Conservation (phyloP, 2,329 filamentous ascomycete genomes). For the Hymenoscyphus occultus region DNA sequence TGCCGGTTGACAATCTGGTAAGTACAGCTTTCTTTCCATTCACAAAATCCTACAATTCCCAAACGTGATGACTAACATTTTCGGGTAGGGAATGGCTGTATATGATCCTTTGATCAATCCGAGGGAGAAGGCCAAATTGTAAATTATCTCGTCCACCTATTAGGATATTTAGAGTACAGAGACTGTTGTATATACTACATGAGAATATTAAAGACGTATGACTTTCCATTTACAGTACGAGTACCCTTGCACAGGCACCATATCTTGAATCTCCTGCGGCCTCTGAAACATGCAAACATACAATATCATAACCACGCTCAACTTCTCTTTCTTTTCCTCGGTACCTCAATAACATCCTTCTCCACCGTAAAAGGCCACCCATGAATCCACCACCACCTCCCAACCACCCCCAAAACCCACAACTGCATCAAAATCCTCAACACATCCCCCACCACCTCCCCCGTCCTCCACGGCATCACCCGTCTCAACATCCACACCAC, state of each 20-base stretch:
- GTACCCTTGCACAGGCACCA: not conserved
- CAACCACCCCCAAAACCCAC: not conserved
- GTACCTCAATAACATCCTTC: not conserved
- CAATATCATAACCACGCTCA: not conserved
- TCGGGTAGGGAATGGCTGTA: slow-evolving; percentile 26
- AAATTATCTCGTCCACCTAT: slow-evolving; percentile 16
- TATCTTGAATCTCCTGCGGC: not conserved
- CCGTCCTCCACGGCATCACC: not conserved
- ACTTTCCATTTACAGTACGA: not conserved
- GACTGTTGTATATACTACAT: not conserved
- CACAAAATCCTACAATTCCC: slow-evolving; percentile 7
- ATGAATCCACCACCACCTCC: not conserved
- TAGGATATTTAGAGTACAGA: not conserved
- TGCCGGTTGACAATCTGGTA: slow-evolving; percentile 59
- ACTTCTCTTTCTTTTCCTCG: not conserved
- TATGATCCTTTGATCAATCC: slow-evolving; percentile 50
- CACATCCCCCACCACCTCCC: not conserved
- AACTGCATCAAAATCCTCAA: not conserved
- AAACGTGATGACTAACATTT: slow-evolving; percentile 12
- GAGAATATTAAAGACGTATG: not conserved
- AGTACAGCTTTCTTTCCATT: slow-evolving; percentile 11
- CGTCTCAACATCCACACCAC: not conserved
- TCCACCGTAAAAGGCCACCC: not conserved
- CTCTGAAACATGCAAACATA: not conserved
- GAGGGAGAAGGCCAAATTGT: slow-evolving; percentile 46